A percentile compares a stretch with the other conserved stretches of the same genome.
Evolutionary conservation across 2,329 filamentous ascomycete genomes (phyloP).

Genomic region (Penicillium hordei): DNA sequence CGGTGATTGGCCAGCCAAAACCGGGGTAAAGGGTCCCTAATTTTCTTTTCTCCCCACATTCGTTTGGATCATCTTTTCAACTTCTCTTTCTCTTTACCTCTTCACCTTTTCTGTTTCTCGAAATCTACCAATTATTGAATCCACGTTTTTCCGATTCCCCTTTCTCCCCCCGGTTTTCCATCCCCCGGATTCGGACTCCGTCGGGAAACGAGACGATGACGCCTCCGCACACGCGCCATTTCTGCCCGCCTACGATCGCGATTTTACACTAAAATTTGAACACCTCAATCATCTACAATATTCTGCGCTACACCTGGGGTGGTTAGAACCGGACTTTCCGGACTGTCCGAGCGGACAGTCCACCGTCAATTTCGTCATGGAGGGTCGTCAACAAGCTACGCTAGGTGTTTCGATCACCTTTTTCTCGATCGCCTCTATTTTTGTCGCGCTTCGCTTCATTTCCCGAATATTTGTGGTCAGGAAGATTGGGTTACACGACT

Average conservation of each 20-base stretch:
- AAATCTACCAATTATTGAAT: neutral
- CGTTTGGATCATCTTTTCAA: conserved; percentile 1
- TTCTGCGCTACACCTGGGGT: neutral
- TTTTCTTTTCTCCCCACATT: conserved; percentile 3
- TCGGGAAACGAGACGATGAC: conserved; percentile 7
- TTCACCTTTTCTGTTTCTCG: neutral
- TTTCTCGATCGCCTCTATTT: conserved; percentile 67
- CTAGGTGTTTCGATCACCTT: conserved; percentile 46
- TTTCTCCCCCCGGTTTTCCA: neutral
- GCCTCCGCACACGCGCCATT: neutral
- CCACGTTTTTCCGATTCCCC: neutral
- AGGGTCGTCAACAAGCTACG: conserved; percentile 39
- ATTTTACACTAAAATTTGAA: neutral
- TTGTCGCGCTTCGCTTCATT: conserved; percentile 72
- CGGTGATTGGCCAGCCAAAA: neutral
- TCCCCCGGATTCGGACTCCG: neutral
- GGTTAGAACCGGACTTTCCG: neutral
- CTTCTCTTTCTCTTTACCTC: neutral
- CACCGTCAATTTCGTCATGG: conserved; percentile 24
- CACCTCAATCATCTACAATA: neutral
- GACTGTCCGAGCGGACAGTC: conserved; percentile 4
- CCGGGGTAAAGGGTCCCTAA: conserved; percentile 10
- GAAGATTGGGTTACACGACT: conserved; percentile 73
- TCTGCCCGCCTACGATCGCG: neutral
- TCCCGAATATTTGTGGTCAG: conserved; percentile 72